Conservation (phyloP, 139 green algal species). For the Chara braunii region DNA sequence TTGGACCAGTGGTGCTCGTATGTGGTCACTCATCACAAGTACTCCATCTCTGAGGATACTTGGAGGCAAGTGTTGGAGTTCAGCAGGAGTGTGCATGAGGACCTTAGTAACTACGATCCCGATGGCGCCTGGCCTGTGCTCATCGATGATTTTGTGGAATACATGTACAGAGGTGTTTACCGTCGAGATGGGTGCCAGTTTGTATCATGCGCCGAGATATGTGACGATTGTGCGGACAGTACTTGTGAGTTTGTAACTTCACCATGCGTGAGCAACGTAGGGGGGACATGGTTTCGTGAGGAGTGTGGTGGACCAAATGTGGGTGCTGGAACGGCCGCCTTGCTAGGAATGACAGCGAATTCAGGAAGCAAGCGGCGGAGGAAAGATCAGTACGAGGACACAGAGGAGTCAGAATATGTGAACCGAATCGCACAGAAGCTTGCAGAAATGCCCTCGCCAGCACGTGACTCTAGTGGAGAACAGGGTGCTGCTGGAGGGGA, state of each 20-base stretch:
- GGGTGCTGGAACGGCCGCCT: no score
- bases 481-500: no score
- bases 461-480: no score
- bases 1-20: conserved; percentile 56
- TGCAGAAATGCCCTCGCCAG: conserved; percentile 11
- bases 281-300: not conserved
- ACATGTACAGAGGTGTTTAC: not conserved
- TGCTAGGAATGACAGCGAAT: conserved; percentile 21
- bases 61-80: conserved; percentile 71
- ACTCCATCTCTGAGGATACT: conserved; percentile 55
- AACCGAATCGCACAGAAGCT: conserved; percentile 19
- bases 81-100: conserved; percentile 54
- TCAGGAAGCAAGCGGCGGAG: conserved; percentile 8
- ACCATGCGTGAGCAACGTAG: not conserved
- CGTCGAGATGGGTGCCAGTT: not conserved
- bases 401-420: not conserved
- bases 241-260: not conserved
- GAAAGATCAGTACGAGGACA: not conserved
- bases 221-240: not conserved
- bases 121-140: conserved; percentile 34
- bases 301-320: not conserved
- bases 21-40: conserved; percentile 3
- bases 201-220: not conserved
- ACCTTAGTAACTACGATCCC: conserved; percentile 66
- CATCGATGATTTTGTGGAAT: conserved; percentile 36